Percentiles rank a stretch among this genome's conserved stretches.
Conservation (phyloP, 164 flowering plant species). For the Sextonia rubra region DNA sequence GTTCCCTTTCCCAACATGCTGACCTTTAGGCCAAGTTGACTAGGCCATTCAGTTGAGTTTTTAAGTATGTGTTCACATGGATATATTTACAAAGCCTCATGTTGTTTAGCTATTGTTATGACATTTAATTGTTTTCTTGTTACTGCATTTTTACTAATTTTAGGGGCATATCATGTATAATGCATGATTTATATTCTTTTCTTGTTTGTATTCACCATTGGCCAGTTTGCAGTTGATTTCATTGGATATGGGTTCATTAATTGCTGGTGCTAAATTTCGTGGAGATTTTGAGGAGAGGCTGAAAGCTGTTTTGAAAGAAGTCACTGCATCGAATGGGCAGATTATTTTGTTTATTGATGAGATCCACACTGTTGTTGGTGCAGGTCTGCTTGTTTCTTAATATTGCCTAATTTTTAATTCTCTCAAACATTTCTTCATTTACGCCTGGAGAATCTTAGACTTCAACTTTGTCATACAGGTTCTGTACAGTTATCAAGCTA, state of each 20-base stretch:
- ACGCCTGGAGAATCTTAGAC: not conserved
- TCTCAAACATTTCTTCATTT: not conserved
- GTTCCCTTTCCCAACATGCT: too few species aligned
- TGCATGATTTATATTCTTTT: not conserved
- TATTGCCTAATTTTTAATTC: not conserved
- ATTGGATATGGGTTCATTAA: conserved; percentile 88
- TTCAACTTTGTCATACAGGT: not conserved
- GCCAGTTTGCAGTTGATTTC: conserved; percentile 65
- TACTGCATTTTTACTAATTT: too few species aligned
- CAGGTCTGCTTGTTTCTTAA: conserved; percentile 45
- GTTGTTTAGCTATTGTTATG: too few species aligned
- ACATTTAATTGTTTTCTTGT: too few species aligned
- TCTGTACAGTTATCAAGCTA: not conserved
- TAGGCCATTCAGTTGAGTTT: too few species aligned
- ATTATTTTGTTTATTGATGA: conserved; percentile 93
- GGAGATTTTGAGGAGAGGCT: conserved; percentile 98
- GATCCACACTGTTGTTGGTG: conserved; percentile 98
- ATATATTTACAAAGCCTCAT: too few species aligned
- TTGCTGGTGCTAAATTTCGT: conserved; percentile 93
- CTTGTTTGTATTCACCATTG: not conserved
- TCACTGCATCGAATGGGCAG: conserved; percentile 92
- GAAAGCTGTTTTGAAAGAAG: conserved; percentile 96
- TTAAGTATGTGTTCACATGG: too few species aligned
- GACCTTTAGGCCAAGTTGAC: too few species aligned
- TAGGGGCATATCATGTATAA: too few species aligned